Evolutionary conservation across 2,329 filamentous ascomycete species (phyloP), one percentile per base, ranked within the genome.

Genomic region (Ampelomyces quisqualis): DNA sequence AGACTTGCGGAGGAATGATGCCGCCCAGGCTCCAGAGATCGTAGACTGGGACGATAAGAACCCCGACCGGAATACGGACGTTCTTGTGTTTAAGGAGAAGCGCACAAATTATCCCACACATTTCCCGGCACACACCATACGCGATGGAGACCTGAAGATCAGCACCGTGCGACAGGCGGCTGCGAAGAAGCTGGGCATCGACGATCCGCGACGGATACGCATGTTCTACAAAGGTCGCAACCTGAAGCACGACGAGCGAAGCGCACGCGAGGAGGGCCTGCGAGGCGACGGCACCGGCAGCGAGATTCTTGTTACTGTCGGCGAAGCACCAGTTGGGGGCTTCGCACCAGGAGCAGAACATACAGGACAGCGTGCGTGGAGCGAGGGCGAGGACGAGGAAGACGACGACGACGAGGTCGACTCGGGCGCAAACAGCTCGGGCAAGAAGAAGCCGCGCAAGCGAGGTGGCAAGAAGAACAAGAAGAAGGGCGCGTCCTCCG

Each of bases 91-190:
- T 67, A 86, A 84, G 68, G 77, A 84, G 67, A 81, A 82, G 62
- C 78, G 79, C 40, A 72, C 80, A 39, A 80, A 78, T 32, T 86
- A 86, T 58, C 79, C 82, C 0, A 78, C 85, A 31, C 82, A 85
- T 57, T 90, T 90, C 57, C 84, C 87, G 0, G 83, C 83, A 9
- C 87, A 84, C 65, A 80, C 82, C 44, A 90, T 91, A 58, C 83
- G 81, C 43, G 83, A 88, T 61, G 86, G 85, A 32, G 83, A 86
- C 60, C 71, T 90, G 40, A 76, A 74, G 22, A 80, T 89, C 22
- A 70, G 75, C 38, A 84, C 87, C 55, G 75, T 90, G 21, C 77
- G 80, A 42, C 76, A 84, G 38, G 82, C 85, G n/a, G 79, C 82
- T 4, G 81, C 79, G 38, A 74, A 84, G 52, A 76, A 87, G 62